Evolutionary conservation across 768 basidiomycete species (phyloP).

Genomic region (Lanmaoa pseudosensibilis): DNA sequence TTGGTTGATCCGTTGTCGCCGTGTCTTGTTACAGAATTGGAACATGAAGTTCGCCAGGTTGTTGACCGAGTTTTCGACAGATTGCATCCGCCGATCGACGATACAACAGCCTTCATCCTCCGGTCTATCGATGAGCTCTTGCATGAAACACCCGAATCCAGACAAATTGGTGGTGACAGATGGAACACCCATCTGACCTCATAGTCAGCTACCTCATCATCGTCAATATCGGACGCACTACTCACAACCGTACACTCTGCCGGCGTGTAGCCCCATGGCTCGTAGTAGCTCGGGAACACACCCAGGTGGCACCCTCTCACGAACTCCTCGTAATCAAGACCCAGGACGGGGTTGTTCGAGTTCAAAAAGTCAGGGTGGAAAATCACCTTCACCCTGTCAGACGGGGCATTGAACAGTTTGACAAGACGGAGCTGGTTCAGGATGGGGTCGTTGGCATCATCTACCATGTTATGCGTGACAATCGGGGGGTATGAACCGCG

Average conservation of each 20-base stretch:
- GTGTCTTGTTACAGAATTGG: constrained; percentile 73
- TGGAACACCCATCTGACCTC: constrained; percentile 89
- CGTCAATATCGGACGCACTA: constrained; percentile 12
- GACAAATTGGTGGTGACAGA: constrained; percentile 97
- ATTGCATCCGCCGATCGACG: constrained; percentile 86
- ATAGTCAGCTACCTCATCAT: constrained; percentile 9
- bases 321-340: constrained; percentile 98
- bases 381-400: constrained; percentile 93
- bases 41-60: constrained; percentile 78
- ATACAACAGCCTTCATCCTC: constrained; percentile 97
- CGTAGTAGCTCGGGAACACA: constrained; percentile 97
- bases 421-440: constrained; percentile 93
- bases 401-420: constrained; percentile 84
- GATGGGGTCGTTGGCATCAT: constrained; percentile 90
- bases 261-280: constrained; percentile 96
- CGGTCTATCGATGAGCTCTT: constrained; percentile 93
- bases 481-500: constrained; percentile 93
- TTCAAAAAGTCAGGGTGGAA: constrained; percentile 99
- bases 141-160: constrained; percentile 98
- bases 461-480: constrained; percentile 98
- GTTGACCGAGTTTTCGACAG: constrained; percentile 88
- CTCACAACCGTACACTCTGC: constrained; percentile 97
- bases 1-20: constrained; percentile 98
- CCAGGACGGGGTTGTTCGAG: constrained; percentile 95
- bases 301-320: constrained; percentile 97